Evolutionary conservation across 805 yeast genomes (phyloP).

Genomic region (Blastobotrys robertii): DNA sequence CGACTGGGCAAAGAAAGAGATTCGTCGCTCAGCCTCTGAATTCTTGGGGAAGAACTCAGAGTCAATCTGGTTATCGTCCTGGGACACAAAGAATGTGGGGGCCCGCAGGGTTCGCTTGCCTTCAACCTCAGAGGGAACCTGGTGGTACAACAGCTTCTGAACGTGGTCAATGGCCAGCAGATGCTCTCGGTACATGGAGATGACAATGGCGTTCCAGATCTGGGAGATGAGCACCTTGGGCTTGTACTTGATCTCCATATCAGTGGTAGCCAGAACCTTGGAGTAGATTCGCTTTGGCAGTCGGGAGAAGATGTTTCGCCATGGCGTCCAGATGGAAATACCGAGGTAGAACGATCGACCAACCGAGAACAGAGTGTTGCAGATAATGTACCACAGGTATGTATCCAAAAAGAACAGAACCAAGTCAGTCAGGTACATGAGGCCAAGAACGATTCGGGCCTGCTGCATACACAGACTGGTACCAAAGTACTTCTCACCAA

Average conservation of each 20-base stretch:
- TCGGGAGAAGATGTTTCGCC: constrained; percentile 96
- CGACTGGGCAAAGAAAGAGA: constrained; percentile 85
- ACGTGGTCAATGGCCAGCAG: constrained; percentile 65
- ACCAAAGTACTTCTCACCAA: constrained; percentile 88
- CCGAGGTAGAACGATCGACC: constrained; percentile 98
- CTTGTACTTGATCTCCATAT: constrained; percentile 37
- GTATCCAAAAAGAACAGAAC: constrained; percentile 97
- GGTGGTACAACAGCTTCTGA: constrained; percentile 50
- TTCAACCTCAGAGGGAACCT: constrained; percentile 28
- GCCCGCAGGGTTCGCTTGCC: constrained; percentile 44
- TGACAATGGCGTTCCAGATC: constrained; percentile 77
- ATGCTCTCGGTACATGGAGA: constrained; percentile 77
- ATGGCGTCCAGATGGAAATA: constrained; percentile 96
- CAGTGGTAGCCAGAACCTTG: constrained; percentile 48
- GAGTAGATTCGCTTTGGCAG: constrained; percentile 69
- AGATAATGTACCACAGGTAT: constrained; percentile 95
- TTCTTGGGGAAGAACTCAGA: constrained; percentile 48
- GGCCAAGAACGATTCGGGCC: constrained; percentile 77
- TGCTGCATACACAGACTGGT: constrained; percentile 73
- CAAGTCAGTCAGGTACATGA: constrained; percentile 88
- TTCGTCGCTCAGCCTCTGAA: constrained; percentile 73
- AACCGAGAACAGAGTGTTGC: constrained; percentile 89
- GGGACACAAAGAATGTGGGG: constrained; percentile 71
- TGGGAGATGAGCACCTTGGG: constrained; percentile 54
- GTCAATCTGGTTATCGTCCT: constrained; percentile 63